These are phyloP conservation scores for Lipomyces mesembrius DNA, from an alignment of 805 yeast genomes.

Conservation along the genomic window DNA sequence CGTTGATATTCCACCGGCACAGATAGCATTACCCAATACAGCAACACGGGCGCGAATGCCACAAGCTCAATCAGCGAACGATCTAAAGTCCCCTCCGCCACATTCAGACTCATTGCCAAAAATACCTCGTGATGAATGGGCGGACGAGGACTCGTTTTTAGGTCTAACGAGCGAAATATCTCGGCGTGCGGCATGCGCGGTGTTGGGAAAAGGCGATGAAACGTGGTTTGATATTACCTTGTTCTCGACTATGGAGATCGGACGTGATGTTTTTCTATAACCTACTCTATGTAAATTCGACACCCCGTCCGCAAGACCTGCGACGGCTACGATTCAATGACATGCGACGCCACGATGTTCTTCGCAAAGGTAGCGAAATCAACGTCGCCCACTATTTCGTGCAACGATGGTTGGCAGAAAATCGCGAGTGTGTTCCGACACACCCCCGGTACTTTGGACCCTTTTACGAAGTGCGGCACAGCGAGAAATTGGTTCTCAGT, in stretches of 20 bases:
- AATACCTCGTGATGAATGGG: not conserved
- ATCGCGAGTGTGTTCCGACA: conserved; percentile 64
- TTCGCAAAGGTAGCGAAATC: conserved; percentile 57
- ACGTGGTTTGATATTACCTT: conserved; percentile 10
- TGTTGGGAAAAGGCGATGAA: not conserved
- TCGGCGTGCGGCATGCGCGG: conserved; percentile 5
- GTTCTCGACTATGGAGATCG: conserved; percentile 9
- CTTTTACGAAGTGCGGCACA: conserved; percentile 62
- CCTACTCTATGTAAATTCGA: not conserved
- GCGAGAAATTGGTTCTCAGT: conserved; percentile 58
- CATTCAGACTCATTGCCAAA: not conserved
- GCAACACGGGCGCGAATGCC: no score
- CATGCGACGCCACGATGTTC: conserved; percentile 46
- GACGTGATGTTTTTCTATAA: conserved; percentile 3
- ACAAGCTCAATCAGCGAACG: no score
- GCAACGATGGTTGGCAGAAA: conserved; percentile 63
- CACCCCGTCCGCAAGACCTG: not conserved
- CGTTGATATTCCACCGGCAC: no score
- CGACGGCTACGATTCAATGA: not conserved
- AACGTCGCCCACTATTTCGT: conserved; percentile 52
- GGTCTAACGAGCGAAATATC: not conserved
- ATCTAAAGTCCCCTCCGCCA: no score
- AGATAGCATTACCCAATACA: no score
- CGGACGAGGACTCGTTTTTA: not conserved
- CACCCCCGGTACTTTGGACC: conserved; percentile 46